phyloP scores from a whole-genome alignment of 2,329 filamentous ascomycete species.

The Neofusicoccum ribis region DNA sequence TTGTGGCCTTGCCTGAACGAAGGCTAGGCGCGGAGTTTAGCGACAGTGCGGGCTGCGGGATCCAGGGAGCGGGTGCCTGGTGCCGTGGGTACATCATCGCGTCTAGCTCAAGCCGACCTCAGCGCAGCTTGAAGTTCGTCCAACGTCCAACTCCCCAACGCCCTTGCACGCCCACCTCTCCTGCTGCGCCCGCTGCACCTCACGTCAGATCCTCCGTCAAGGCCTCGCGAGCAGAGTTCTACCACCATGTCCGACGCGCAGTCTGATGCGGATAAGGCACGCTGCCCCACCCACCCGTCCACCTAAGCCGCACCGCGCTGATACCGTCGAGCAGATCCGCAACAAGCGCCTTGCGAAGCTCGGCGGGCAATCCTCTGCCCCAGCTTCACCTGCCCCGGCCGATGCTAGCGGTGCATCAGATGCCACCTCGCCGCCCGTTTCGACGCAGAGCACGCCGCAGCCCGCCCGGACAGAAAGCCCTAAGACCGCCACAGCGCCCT shows the following conservation, averaged over 20 bases:
- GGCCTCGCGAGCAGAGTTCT: not conserved
- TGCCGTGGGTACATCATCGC: constrained; percentile 17
- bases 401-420: constrained; percentile 21
- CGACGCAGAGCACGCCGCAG: constrained; percentile 18
- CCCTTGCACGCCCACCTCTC: not conserved
- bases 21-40: constrained; percentile 17
- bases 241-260: constrained; percentile 31
- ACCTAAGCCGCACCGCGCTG: constrained; percentile 26
- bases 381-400: constrained; percentile 23
- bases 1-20: constrained; percentile 5
- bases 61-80: constrained; percentile 12
- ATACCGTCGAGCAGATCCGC: constrained; percentile 56
- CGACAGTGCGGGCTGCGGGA: constrained; percentile 7
- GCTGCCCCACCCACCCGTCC: constrained; percentile 19
- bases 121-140: not conserved
- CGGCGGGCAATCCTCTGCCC: constrained; percentile 38
- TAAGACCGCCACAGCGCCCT: constrained; percentile 26
- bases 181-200: constrained; percentile 27
- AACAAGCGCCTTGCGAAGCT: constrained; percentile 68
- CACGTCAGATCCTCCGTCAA: constrained; percentile 23
- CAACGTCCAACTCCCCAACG: not conserved
- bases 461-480: constrained; percentile 5
- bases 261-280: constrained; percentile 52
- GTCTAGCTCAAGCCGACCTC: not conserved
- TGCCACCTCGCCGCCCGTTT: constrained; percentile 8